Evolutionary conservation across 1,284 basidiomycete species (phyloP), one percentile per base, ranked within the genome.

Genomic region (Trametes hirsuta): DNA sequence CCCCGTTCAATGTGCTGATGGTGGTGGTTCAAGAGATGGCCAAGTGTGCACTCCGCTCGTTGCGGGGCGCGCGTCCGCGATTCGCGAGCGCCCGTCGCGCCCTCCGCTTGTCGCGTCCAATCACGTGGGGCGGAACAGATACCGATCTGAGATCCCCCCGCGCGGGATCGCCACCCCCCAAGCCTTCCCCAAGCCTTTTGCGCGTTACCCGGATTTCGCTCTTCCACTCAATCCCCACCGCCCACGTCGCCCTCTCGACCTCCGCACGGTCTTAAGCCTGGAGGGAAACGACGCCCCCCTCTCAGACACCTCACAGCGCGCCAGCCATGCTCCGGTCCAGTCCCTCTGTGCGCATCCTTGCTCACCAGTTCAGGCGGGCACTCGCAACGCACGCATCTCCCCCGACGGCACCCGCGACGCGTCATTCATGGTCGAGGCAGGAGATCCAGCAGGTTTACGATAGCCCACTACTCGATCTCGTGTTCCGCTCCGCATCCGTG

Each of bases 371-470:
- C 52, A 73, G 68, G 47, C 80, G 89, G 36, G 69, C 81, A 18
- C 79, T 91, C 36, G 89, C 90, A 10, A 91, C 87, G 0, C 84
- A 88, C 69, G 81, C 84, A 5, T 68, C 76, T 22, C 65, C 68
- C 21, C 59, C 72, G 6, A 61, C 75, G 18, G 49, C 70, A 5
- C 61, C 74, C 46, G 65, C 74, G 55, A 76, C 79, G 41, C 79
- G 84, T 24, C 80, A 82, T 64, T 76, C 84, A 61, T 93, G 90
- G 91, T 77, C 81, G 36, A 86, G 82, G 69, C 75, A 82, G 35
- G 90, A 94, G 72, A 87, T 95, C 58, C 84, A 91, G 69, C 74
- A 81, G 51, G 86, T 95, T 52, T 95, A 91, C 70, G 84, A 94
- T 69, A 82, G 80, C 9, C 92, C 95, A 4, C 75, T 98, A 55